Evolutionary conservation across 225 moss, liverwort and hornwort genomes (phyloP).

Genomic region (Physcomitrellopsis africana): DNA sequence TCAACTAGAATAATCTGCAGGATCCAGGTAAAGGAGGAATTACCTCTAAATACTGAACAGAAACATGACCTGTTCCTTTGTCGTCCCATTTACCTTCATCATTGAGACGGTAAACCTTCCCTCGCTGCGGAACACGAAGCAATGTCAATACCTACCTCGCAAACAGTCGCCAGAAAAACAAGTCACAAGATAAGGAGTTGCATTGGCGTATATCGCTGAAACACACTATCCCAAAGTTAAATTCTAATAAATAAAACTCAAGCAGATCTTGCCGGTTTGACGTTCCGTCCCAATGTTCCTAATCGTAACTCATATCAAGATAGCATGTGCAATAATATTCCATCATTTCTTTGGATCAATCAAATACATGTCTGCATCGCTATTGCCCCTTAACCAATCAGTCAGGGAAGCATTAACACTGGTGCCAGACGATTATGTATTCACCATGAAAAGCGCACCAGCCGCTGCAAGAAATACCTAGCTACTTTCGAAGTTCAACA

Average conservation of each 20-base stretch:
- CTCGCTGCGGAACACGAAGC: slow-evolving; percentile 67
- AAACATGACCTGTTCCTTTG: slow-evolving; percentile 99
- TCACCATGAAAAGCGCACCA: not conserved
- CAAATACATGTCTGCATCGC: not conserved
- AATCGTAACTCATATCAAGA: slow-evolving; percentile 12
- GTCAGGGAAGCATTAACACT: not conserved
- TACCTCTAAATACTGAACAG: slow-evolving; percentile 98
- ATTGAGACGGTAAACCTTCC: slow-evolving; percentile 99
- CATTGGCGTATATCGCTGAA: slow-evolving; percentile 16
- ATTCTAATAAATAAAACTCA: not conserved
- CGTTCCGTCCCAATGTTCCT: not conserved
- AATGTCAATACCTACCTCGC: slow-evolving; percentile 31
- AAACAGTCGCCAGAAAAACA: slow-evolving; percentile 21
- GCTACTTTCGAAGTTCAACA: slow-evolving; percentile 28
- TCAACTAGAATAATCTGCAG: slow-evolving; percentile 2
- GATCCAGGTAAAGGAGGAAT: slow-evolving; percentile 25
- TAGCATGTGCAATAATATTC: slow-evolving; percentile 17
- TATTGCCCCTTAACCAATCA: not conserved
- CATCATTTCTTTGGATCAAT: slow-evolving; percentile 1
- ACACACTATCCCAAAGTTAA: slow-evolving; percentile 13
- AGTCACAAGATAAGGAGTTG: not conserved
- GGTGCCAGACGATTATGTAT: not conserved
- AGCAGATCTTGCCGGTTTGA: slow-evolving; percentile 10
- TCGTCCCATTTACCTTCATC: slow-evolving; percentile 99
- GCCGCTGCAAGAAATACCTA: slow-evolving; percentile 16